Conservation (phyloP, 164 flowering plant species). For the Santalum album region DNA sequence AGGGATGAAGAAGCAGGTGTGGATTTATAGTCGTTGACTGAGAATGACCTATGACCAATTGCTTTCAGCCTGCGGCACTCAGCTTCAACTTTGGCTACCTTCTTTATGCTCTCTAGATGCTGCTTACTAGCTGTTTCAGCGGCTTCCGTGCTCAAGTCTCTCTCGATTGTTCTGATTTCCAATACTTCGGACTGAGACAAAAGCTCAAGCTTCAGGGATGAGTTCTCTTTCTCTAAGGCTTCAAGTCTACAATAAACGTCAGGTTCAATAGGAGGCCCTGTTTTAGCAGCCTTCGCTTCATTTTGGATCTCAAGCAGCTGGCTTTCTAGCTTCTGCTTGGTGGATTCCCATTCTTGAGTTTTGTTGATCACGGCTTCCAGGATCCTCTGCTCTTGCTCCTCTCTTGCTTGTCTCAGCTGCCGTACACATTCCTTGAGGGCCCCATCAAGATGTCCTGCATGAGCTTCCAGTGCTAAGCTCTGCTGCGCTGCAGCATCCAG, state of each 20-base stretch:
- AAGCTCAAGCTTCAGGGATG: constrained; percentile 47
- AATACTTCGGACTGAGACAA: constrained; percentile 45
- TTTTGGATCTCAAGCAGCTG: constrained; percentile 44
- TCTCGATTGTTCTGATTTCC: constrained; percentile 62
- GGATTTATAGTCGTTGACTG: constrained; percentile 34
- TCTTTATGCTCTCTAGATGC: constrained; percentile 75
- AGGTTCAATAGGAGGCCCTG: constrained; percentile 22
- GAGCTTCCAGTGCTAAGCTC: constrained; percentile 56
- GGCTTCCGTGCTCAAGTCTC: constrained; percentile 83
- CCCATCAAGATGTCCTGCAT: constrained; percentile 56
- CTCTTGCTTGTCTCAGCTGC: constrained; percentile 51
- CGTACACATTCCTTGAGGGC: constrained; percentile 64
- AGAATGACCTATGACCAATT: constrained; percentile 28
- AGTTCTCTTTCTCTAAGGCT: constrained; percentile 51
- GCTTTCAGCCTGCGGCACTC: constrained; percentile 69
- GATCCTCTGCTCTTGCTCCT: constrained; percentile 45
- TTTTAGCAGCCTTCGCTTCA: constrained; percentile 34
- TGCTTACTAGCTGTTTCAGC: constrained; percentile 91
- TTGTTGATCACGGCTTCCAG: constrained; percentile 37
- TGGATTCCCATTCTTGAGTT: constrained; percentile 47
- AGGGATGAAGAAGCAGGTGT: constrained; percentile 30
- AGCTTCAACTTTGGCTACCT: constrained; percentile 74
- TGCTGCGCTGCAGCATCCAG: constrained; percentile 53
- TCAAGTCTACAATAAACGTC: constrained; percentile 32
- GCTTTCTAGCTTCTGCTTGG: constrained; percentile 45